Percentiles rank a stretch among this genome's conserved stretches.
phyloP scores from a whole-genome alignment of 1,284 basidiomycete species.

The Apiotrichum siamense region DNA sequence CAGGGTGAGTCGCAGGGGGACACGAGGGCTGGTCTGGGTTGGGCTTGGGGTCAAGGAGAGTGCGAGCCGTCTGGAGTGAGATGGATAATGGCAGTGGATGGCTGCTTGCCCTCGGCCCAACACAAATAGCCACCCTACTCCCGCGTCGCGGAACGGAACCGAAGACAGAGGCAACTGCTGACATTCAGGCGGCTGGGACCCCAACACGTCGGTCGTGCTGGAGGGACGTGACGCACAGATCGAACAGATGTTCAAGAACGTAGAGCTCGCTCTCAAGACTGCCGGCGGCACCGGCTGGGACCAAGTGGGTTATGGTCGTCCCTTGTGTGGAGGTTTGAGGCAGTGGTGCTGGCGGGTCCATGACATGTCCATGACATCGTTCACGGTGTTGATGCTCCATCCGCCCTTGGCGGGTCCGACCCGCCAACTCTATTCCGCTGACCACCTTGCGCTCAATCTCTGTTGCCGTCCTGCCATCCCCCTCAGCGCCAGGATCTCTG shows the following conservation, averaged over 20 bases:
- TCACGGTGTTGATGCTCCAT: too few relatives aligned
- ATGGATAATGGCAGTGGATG: not conserved
- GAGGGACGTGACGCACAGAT: slow-evolving; percentile 24
- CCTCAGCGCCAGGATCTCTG: too few relatives aligned
- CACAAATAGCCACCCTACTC: too few relatives aligned
- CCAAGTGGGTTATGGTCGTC: slow-evolving; percentile 15
- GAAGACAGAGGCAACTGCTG: not conserved
- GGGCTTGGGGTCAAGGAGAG: too few relatives aligned
- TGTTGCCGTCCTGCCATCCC: not conserved
- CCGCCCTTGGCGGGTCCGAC: too few relatives aligned
- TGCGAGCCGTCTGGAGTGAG: not conserved
- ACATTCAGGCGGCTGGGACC: slow-evolving; percentile 25
- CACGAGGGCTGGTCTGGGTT: not conserved
- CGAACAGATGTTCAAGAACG: slow-evolving; percentile 29
- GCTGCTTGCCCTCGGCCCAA: too few relatives aligned
- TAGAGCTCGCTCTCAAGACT: slow-evolving; percentile 20
- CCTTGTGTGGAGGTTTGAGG: too few relatives aligned
- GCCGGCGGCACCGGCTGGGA: slow-evolving; percentile 30
- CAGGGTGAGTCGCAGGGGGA: slow-evolving; percentile 28
- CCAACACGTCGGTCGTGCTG: slow-evolving; percentile 11
- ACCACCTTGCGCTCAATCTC: too few relatives aligned
- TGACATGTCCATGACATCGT: too few relatives aligned
- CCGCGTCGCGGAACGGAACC: not conserved
- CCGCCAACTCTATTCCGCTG: too few relatives aligned
- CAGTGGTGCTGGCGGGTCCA: too few relatives aligned